These are phyloP conservation scores for Sanghuangporus sanghuang DNA, from an alignment of 1,284 basidiomycete genomes.

Conservation along the genomic window DNA sequence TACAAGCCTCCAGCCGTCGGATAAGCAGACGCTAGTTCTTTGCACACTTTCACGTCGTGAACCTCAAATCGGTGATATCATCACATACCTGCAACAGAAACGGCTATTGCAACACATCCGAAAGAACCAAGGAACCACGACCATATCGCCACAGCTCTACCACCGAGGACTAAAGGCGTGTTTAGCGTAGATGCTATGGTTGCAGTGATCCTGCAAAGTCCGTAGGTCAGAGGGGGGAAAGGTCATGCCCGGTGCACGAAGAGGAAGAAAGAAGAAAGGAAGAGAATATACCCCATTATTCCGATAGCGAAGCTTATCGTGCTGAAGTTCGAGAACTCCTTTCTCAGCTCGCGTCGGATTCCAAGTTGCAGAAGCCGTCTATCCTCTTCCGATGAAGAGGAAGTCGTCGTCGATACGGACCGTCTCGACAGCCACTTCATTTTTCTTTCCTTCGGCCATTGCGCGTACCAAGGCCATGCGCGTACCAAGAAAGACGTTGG, in stretches of 20 bases:
- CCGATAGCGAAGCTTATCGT: conserved; percentile 22
- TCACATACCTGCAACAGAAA: conserved; percentile 19
- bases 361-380: conserved; percentile 16
- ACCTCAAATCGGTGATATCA: not conserved
- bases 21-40: conserved; percentile 22
- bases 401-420: not conserved
- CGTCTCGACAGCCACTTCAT: not conserved
- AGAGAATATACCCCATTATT: conserved; percentile 17
- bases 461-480: not conserved
- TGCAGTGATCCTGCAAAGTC: conserved; percentile 16
- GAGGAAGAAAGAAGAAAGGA: not conserved
- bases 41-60: not conserved
- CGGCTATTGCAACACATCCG: conserved; percentile 20
- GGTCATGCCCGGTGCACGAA: too few relatives aligned
- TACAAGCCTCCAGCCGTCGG: conserved; percentile 22
- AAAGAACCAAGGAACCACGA: conserved; percentile 21
- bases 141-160: conserved; percentile 21
- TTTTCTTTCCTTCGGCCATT: not conserved
- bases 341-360: conserved; percentile 18
- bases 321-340: conserved; percentile 21
- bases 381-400: conserved; percentile 13
- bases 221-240: not conserved
- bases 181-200: conserved; percentile 21
- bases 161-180: conserved; percentile 20
- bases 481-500: conserved; percentile 15